Base-by-base conservation (phyloP, 768 basidiomycete species). In the Termitomyces sp. region DNA sequence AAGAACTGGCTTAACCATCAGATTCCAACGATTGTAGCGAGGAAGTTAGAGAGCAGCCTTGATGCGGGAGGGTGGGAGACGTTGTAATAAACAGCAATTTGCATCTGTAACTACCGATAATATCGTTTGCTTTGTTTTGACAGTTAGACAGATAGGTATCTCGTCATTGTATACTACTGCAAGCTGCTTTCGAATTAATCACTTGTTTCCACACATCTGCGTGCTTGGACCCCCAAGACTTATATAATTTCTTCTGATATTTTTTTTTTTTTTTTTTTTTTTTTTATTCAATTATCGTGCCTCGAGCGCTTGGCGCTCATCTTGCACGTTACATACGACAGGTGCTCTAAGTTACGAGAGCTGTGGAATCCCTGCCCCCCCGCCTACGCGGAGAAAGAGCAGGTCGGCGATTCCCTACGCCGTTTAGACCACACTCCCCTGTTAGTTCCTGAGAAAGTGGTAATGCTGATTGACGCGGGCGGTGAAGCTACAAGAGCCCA, bases 21-120 rank as follows among this genome's bases (percentile, higher is more conserved):
- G 12, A 89, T 98, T 48, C 93, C 96, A 2, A 95, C 91, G 2
- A 77, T 91, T 40, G 89, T 96, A 26, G 93, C 97, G 3, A 80
- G 97, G 53, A 92, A 91, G 70, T 68, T 98, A 59, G 96, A 98
- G 70, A 82, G 90, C 63, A 85, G 85, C 14, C 80, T 93, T 16
- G 95, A 97, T 69, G 87, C 82, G 33, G 93, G 95, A n/a, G 95
- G 95, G 23, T 98, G 95, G 95, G 91, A 92, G 67, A 89, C 88
- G 59, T 71, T 96, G 51, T 95, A 71, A 74, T 26, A 23, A 23
- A 56, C 10, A 36, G 6, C 48, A 41, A 32, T 23, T 40, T 49
- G 56, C 33, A 57, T 48, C 43, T 56, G 47, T 50, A 50, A 40
- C 30, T 28, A 48, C 36, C 20, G 26, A 47, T 55, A 46, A 20